These are phyloP conservation scores for Parasitella parasitica DNA, from an alignment of 371 early-diverging fungal genomes.

Conservation along the genomic window DNA sequence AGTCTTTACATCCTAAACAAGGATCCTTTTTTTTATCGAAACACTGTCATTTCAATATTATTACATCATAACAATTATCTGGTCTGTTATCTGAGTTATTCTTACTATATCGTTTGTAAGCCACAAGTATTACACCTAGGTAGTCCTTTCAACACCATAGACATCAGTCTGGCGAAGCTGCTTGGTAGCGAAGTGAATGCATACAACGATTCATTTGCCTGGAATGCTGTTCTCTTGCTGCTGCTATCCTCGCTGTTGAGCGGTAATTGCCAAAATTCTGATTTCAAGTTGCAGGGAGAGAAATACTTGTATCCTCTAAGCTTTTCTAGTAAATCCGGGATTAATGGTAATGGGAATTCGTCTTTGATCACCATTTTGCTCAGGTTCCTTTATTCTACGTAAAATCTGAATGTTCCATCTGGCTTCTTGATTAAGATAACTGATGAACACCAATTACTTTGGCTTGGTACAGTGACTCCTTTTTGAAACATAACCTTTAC, in stretches of 20 bases:
- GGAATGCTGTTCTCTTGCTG: constrained; percentile 41
- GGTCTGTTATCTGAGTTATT: no score
- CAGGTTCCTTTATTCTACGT: constrained; percentile 25
- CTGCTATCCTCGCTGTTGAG: constrained; percentile 7
- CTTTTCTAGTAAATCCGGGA: constrained; percentile 38
- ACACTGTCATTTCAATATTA: no score
- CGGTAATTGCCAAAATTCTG: constrained; percentile 41
- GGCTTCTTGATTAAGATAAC: constrained; percentile 44
- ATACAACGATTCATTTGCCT: constrained; percentile 28
- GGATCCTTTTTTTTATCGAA: no score
- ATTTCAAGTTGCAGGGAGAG: constrained; percentile 45
- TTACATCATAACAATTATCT: no score
- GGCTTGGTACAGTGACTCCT: constrained; percentile 6
- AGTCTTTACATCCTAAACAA: no score
- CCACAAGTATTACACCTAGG: constrained; percentile 31
- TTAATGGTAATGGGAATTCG: constrained; percentile 45
- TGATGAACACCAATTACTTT: constrained; percentile 47
- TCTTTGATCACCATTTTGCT: constrained; percentile 47
- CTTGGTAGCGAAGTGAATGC: constrained; percentile 46
- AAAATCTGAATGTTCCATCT: constrained; percentile 38
- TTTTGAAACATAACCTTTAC: constrained; percentile 4
- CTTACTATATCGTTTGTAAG: no score
- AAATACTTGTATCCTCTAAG: constrained; percentile 19
- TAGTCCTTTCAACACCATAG: constrained; percentile 23
- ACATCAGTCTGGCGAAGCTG: constrained; percentile 41